These are phyloP conservation scores for Carex kokanica DNA, from an alignment of 176 grass and related monocot genomes.

Conservation along the genomic window DNA sequence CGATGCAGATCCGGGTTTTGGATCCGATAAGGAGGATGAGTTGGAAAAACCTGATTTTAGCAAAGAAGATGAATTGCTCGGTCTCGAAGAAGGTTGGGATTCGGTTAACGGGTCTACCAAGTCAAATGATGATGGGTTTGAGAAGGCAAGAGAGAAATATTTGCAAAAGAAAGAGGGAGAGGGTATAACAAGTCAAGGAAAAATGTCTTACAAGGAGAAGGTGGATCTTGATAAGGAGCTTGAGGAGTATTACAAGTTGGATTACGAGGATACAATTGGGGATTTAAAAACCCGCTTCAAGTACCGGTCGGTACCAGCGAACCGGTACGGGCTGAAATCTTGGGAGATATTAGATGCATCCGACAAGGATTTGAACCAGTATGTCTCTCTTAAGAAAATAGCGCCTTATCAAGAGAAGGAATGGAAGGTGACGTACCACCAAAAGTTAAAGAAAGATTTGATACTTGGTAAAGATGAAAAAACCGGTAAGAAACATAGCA, in stretches of 20 bases:
- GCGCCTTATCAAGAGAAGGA: constrained; percentile 77
- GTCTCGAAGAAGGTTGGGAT: constrained; percentile 53
- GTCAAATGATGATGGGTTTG: constrained; percentile 31
- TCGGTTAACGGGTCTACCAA: constrained; percentile 15
- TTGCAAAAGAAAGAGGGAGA: constrained; percentile 33
- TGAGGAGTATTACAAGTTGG: constrained; percentile 92
- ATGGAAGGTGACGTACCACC: constrained; percentile 81
- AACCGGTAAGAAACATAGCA: constrained; percentile 43
- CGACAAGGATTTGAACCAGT: constrained; percentile 83
- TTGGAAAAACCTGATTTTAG: constrained; percentile 76
- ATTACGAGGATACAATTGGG: constrained; percentile 89
- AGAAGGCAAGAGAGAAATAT: constrained; percentile 30
- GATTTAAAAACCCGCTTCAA: constrained; percentile 94
- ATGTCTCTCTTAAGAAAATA: constrained; percentile 89
- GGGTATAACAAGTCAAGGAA: constrained; percentile 18
- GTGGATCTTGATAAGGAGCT: constrained; percentile 91
- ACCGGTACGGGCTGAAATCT: constrained; percentile 53
- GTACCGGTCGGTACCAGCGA: constrained; percentile 60
- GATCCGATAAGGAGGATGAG: constrained; percentile 45
- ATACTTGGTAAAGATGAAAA: constrained; percentile 54
- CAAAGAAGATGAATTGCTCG: constrained; percentile 87
- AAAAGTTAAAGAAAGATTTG: constrained; percentile 51
- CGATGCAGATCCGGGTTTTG: constrained; percentile 71
- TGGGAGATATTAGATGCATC: constrained; percentile 55
- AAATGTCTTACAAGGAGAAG: constrained; percentile 73